Percentiles rank a stretch among this genome's conserved stretches.
Conservation (phyloP, 192 early-diverging fungal species). For the Coemansia reversa region DNA sequence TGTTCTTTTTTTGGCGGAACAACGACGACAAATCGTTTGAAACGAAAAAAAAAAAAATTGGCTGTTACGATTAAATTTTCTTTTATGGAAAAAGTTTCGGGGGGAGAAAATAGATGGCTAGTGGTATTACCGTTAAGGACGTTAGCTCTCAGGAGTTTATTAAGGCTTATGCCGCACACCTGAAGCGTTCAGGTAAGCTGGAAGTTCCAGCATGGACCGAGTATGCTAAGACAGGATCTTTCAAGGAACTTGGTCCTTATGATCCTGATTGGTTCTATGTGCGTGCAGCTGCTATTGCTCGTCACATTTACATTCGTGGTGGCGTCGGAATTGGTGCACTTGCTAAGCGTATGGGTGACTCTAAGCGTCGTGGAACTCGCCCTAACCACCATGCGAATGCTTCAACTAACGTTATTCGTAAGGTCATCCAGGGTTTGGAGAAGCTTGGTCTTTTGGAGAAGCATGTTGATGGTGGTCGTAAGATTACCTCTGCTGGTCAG, state of each 20-base stretch:
- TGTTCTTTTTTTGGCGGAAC: too few relatives aligned
- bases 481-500: slow-evolving; percentile 93
- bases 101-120: slow-evolving; percentile 45
- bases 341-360: slow-evolving; percentile 91
- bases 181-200: slow-evolving; percentile 98
- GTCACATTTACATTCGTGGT: slow-evolving; percentile 95
- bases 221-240: slow-evolving; percentile 95
- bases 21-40: too few relatives aligned
- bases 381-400: slow-evolving; percentile 87
- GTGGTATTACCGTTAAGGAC: slow-evolving; percentile 95
- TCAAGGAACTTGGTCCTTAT: slow-evolving; percentile 97
- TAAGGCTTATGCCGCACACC: slow-evolving; percentile 97
- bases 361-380: slow-evolving; percentile 87
- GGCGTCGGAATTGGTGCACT: slow-evolving; percentile 93
- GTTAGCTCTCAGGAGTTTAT: slow-evolving; percentile 93
- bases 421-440: slow-evolving; percentile 97
- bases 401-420: slow-evolving; percentile 92
- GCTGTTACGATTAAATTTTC: too few relatives aligned
- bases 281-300: slow-evolving; percentile 92
- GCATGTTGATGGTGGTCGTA: slow-evolving; percentile 90
- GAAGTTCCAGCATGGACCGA: slow-evolving; percentile 99
- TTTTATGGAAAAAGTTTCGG: too few relatives aligned
- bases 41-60: too few relatives aligned
- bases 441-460: slow-evolving; percentile 97
- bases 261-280: slow-evolving; percentile 99